Conservation (phyloP, 768 basidiomycete genomes). For the Serendipita sp. region DNA sequence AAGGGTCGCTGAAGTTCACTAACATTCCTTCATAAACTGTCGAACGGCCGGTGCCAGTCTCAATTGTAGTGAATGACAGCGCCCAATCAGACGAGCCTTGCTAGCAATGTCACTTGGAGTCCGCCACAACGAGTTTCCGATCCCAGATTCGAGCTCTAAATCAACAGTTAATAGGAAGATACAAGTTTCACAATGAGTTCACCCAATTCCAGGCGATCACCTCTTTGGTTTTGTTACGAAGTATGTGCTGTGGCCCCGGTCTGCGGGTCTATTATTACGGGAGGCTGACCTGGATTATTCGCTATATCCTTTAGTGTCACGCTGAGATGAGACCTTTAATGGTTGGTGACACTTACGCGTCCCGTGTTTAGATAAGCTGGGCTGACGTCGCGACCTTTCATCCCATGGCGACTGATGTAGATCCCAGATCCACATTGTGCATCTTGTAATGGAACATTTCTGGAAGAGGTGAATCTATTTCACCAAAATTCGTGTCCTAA, state of each 20-base stretch:
- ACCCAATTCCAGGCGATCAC: neutral
- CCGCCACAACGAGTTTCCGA: neutral
- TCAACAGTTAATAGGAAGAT: neutral
- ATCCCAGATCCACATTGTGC: constrained; percentile 71
- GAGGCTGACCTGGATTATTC: neutral
- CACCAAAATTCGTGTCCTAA: neutral
- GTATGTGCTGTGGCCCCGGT: neutral
- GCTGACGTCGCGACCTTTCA: neutral
- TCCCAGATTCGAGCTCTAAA: neutral
- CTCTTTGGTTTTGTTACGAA: constrained; percentile 9
- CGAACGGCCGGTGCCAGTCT: neutral
- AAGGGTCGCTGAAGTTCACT: neutral
- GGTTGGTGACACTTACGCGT: constrained; percentile 26
- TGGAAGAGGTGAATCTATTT: constrained; percentile 42
- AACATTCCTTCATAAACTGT: neutral
- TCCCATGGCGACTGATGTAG: constrained; percentile 22
- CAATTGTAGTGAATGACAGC: too few relatives aligned
- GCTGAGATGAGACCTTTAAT: constrained; percentile 80
- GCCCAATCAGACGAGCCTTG: too few relatives aligned
- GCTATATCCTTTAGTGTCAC: constrained; percentile 40
- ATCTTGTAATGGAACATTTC: constrained; percentile 65
- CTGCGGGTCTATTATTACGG: neutral
- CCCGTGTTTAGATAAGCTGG: constrained; percentile 10
- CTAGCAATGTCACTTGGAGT: neutral
- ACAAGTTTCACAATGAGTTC: neutral